These are phyloP conservation scores for Curvularia verruculosa DNA, from an alignment of 2,329 filamentous ascomycete genomes.

Conservation along the genomic window DNA sequence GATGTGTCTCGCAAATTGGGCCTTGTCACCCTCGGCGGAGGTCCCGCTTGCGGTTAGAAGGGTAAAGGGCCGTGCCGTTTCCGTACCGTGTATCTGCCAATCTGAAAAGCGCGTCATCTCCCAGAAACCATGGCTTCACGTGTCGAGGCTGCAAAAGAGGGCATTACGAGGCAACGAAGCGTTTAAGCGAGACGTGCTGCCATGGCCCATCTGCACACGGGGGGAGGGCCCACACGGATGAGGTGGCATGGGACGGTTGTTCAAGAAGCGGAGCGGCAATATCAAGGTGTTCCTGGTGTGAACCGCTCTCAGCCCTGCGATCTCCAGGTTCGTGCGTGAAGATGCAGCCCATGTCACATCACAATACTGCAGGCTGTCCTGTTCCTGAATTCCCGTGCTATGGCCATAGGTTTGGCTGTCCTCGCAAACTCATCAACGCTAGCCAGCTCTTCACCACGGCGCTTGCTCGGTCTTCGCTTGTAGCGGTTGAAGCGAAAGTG, in stretches of 20 bases:
- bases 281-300: conserved; percentile 31
- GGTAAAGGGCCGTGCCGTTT: conserved; percentile 40
- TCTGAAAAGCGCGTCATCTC: conserved; percentile 31
- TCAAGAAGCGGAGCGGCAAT: conserved; percentile 20
- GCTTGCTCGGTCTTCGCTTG: conserved; percentile 25
- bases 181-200: conserved; percentile 18
- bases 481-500: conserved; percentile 16
- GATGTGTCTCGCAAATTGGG: conserved; percentile 39
- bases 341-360: conserved; percentile 38
- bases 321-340: conserved; percentile 29
- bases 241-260: conserved; percentile 15
- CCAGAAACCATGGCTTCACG: conserved; percentile 26
- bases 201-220: conserved; percentile 14
- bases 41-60: conserved; percentile 35
- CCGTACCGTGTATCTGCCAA: conserved; percentile 31
- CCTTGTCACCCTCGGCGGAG: conserved; percentile 24
- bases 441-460: conserved; percentile 18
- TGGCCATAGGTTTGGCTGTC: conserved; percentile 36
- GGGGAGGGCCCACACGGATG: conserved; percentile 18
- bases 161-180: conserved; percentile 25
- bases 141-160: conserved; percentile 23
- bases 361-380: conserved; percentile 27
- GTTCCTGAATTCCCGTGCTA: conserved; percentile 34
- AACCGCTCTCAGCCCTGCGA: conserved; percentile 40
- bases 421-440: background rate